Evolutionary conservation across 306 rosid species (phyloP), one percentile per base, ranked within the genome.

Genomic region (Ormosia emarginata): DNA sequence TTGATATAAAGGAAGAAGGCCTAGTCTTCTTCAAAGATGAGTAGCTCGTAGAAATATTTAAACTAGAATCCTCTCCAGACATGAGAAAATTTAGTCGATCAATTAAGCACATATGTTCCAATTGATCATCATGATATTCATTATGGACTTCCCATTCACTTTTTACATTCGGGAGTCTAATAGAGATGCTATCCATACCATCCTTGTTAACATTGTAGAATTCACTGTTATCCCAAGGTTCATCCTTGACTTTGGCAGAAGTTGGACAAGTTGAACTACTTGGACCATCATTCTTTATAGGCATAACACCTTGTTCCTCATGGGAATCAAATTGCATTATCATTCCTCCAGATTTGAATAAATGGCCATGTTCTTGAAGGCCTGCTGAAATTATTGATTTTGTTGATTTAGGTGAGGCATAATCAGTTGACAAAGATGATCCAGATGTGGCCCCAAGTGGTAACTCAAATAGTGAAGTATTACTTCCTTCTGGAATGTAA

Each of bases 181-280:
- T 24, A 68, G 85, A 81, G 83, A 86, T 62, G 82, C 73, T 80
- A 76, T 76, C 77, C 62, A 69, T 56, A 32, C 11, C 84, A 83
- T 86, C 69, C 53, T 57, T 29, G 8, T 78, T 79, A 62, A 78
- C 71, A 82, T 75, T 84, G 80, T 77, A 72, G 50, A 52, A 63
- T 52, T 85, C 87, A 64, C 63, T 65, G 63, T 66, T 68, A 79
- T 82, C 93, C 80, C 70, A 83, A 72, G 95, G 89, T 81, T 92
- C 95, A 77, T 85, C 90, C 87, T 95, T 95, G 71, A 93, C 77
- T 86, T 87, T 87, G 77, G 80, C 79, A 52, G 81, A 56, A 15
- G 80, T 56, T 63, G 86, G 83, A 56, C 36, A 79, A 72, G 81
- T 74, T 83, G 89, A 82, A 83, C 77, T 83, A 82, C 46, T 43